phyloP scores from a whole-genome alignment of 2,329 filamentous ascomycete species.

The Zelopaecilomyces penicillatus region DNA sequence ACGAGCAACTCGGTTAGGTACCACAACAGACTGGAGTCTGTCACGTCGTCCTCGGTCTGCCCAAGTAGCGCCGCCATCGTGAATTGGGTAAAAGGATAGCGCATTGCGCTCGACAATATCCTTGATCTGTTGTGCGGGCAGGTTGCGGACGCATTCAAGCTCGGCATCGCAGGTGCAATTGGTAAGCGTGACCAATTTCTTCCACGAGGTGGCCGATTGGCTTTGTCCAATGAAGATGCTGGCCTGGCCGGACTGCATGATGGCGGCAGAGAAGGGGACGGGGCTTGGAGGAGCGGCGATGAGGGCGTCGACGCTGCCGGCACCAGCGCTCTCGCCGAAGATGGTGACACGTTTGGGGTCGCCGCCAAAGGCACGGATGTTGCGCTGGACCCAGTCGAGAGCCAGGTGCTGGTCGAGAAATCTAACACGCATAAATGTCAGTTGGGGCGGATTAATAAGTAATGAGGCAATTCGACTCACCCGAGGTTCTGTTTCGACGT shows the following conservation, averaged over 20 bases:
- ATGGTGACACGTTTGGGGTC: not conserved
- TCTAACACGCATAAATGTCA: no score
- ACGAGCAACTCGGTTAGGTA: conserved; percentile 10
- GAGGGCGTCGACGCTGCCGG: not conserved
- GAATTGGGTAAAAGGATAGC: conserved; percentile 15
- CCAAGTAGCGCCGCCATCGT: conserved; percentile 15
- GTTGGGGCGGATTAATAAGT: no score
- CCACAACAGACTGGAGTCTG: conserved; percentile 8
- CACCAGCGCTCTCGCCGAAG: not conserved
- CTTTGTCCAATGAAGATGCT: conserved; percentile 3
- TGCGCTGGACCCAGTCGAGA: not conserved
- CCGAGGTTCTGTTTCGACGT: conserved; percentile 15
- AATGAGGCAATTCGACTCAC: conserved; percentile 8
- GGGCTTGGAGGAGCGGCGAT: conserved; percentile 5
- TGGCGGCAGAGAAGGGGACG: conserved; percentile 20
- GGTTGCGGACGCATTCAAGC: conserved; percentile 17
- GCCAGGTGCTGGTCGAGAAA: not conserved
- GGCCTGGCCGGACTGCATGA: conserved; percentile 17
- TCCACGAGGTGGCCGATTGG: conserved; percentile 11
- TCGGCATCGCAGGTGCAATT: conserved; percentile 7
- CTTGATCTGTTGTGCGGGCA: conserved; percentile 12
- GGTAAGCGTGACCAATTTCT: conserved; percentile 2
- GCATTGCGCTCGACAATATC: conserved; percentile 9
- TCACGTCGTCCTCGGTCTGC: conserved; percentile 9
- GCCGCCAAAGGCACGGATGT: not conserved